Base-by-base conservation (phyloP, 176 grass and related monocot species). In the Hsuehochloa calcarea region DNA sequence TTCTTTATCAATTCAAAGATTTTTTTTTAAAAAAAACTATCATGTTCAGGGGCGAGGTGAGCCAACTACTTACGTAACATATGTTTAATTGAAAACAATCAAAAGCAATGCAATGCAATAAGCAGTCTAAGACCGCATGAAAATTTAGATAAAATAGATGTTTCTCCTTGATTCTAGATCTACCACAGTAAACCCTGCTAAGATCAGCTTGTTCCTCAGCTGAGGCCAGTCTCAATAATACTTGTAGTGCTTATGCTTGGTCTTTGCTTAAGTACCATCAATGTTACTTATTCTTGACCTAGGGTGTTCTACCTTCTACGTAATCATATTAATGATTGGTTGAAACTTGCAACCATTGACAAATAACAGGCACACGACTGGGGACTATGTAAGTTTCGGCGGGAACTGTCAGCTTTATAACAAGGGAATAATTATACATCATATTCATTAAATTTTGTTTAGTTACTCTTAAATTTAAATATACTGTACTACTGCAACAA, bases 361-460 rank as follows among this genome's bases (percentile, higher is more conserved):
- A 74, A 55, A 25, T 59, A 75, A 68, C 19, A 87, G 50, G 39
- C 61, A 75, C 11, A 22, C 14, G 10, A 19, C 20, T 82, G 72
- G 37, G 47, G 67, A 74, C 38, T 67, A 81, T 67, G 85, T 59
- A 74, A 74, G 37, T 75, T 76, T 74, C 50, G 61, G 62, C 44
- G 41, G 62, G 41, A 70, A 71, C 31, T 43, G 34, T 35, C 4
- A 15, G 3, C 35, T 80, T 80, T 70, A 79, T 62, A 86, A 23
- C 27, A 78, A 49, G 1, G 35, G 23, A 26, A 80, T 23, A 65
- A 66, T 8, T 26, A 41, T 54, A 38, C 25, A 75, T 49, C 29
- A 39, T 64, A 86, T 50, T 39, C 37, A 60, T 37, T 63, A 68
- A 75, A 74, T 83, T 77, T 29, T 63, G 64, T 52, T 70, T 76